A percentile compares a stretch with the other conserved stretches of the same genome.
phyloP scores from a whole-genome alignment of 768 basidiomycete species.

The Lentinula raphanica region DNA sequence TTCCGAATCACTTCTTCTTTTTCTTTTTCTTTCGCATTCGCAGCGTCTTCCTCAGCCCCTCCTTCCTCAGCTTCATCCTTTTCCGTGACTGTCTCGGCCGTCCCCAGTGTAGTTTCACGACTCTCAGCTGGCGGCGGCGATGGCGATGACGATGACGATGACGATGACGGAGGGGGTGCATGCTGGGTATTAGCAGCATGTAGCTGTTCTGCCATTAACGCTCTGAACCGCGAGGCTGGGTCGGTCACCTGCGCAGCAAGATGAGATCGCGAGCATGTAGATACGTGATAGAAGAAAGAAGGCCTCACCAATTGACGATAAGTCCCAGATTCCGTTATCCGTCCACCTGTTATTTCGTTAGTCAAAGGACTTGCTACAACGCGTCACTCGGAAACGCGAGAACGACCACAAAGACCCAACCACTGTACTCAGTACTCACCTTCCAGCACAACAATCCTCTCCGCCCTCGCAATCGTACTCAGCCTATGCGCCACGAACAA shows the following conservation, averaged over 20 bases:
- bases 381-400: no score
- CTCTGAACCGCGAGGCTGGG: conserved; percentile 73
- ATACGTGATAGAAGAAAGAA: neutral
- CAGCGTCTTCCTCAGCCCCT: neutral
- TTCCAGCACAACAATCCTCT: conserved; percentile 86
- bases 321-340: conserved; percentile 76
- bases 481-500: conserved; percentile 86
- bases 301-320: conserved; percentile 62
- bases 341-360: conserved; percentile 47
- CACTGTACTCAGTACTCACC: no score
- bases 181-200: conserved; percentile 29
- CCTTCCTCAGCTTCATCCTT: neutral
- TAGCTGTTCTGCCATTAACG: conserved; percentile 87
- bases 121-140: no score
- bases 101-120: neutral
- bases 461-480: conserved; percentile 86
- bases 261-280: no score
- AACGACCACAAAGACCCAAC: no score
- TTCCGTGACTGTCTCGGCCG: neutral
- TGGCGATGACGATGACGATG: no score
- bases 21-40: no score
- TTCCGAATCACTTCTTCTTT: no score
- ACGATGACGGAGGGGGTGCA: neutral
- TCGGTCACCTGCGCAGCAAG: conserved; percentile 31
- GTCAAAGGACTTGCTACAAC: no score